Evolutionary conservation across 768 basidiomycete genomes (phyloP).

Genomic region (Psilocybe azurescens): DNA sequence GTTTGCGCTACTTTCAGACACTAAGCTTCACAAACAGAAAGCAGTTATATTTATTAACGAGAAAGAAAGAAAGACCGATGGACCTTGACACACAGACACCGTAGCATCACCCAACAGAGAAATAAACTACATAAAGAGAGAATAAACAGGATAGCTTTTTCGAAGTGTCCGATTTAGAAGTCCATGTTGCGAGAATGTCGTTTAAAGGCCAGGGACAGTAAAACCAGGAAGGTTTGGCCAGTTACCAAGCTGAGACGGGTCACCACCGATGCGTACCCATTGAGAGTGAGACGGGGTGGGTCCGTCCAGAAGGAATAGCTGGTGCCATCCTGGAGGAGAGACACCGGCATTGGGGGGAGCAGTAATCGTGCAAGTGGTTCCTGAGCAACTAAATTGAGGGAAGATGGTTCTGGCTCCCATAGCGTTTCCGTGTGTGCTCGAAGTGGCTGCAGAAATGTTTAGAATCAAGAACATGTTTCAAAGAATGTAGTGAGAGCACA

Average conservation of each 20-base stretch:
- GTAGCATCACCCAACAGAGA: background rate
- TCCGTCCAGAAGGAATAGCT: conserved; percentile 78
- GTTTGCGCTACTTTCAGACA: background rate
- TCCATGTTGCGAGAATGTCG: background rate
- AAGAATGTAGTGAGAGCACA: conserved; percentile 22
- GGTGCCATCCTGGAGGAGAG: conserved; percentile 79
- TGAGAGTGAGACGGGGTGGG: conserved; percentile 77
- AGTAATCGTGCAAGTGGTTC: conserved; percentile 76
- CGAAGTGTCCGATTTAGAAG: conserved; percentile 5
- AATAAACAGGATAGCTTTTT: conserved; percentile 2
- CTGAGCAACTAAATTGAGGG: conserved; percentile 72
- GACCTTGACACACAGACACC: background rate
- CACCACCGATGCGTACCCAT: conserved; percentile 83
- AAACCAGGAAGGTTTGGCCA: conserved; percentile 80
- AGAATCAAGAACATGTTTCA: conserved; percentile 7
- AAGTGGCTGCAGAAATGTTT: conserved; percentile 50
- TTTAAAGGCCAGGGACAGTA: conserved; percentile 60
- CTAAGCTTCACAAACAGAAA: background rate
- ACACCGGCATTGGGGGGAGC: conserved; percentile 74
- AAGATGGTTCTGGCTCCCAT: conserved; percentile 79
- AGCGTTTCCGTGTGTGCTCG: conserved; percentile 78
- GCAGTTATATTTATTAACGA: background rate
- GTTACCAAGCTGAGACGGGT: conserved; percentile 70
- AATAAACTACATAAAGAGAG: conserved; percentile 14
- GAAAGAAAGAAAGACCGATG: background rate